Percentiles rank a stretch among this genome's conserved stretches.
Conservation (phyloP, 2,329 filamentous ascomycete species). For the Calonectria pseudoreteaudii region DNA sequence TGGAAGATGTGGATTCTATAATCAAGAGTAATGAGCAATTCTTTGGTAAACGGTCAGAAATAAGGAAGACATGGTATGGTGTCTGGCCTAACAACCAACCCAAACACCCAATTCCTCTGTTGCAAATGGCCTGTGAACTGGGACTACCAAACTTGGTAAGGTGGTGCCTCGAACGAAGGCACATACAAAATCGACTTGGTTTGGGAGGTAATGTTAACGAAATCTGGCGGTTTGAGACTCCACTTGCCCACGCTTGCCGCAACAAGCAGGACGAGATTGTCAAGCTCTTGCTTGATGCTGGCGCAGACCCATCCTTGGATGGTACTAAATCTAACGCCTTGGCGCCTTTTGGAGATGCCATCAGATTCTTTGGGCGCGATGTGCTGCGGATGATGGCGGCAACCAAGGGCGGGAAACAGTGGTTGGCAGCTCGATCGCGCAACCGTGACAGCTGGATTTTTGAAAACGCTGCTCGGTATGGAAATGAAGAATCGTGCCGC, state of each 20-base stretch:
- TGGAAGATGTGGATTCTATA: neutral
- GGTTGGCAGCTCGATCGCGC: neutral
- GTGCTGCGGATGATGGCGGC: neutral
- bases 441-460: neutral
- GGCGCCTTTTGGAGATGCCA: neutral
- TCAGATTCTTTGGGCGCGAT: neutral
- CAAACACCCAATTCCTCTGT: neutral
- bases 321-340: no score
- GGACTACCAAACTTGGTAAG: neutral
- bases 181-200: neutral
- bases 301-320: neutral
- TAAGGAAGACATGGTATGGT: neutral
- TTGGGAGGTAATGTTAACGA: neutral
- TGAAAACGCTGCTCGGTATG: neutral
- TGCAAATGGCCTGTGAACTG: neutral
- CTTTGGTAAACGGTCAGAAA: neutral
- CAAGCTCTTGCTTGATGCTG: neutral
- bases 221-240: neutral
- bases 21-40: neutral
- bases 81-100: no score
- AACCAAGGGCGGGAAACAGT: neutral
- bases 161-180: neutral
- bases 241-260: neutral
- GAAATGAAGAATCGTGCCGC: neutral
- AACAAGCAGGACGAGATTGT: neutral